Evolutionary conservation across 75 land plant species (phyloP).

Genomic region (Pinus taeda): DNA sequence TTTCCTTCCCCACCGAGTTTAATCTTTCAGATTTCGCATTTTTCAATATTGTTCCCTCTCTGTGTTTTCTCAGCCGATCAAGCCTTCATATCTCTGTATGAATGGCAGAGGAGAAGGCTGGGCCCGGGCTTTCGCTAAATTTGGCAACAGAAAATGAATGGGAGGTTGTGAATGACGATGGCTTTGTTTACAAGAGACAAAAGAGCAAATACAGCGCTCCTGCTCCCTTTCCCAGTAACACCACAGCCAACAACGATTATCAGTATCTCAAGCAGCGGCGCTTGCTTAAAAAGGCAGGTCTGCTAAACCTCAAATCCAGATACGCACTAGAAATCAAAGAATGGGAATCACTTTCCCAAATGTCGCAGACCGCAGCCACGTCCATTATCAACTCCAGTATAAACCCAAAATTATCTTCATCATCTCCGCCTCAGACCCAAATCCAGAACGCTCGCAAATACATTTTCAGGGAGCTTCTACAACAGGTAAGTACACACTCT

Average conservation of each 20-base stretch:
- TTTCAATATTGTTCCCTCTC: no score
- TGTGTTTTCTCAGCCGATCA: not conserved
- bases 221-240: not conserved
- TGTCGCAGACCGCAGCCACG: constrained; percentile 9
- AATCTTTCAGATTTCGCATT: no score
- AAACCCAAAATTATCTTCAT: not conserved
- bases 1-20: no score
- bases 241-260: not conserved
- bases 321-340: constrained; percentile 22
- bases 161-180: constrained; percentile 41
- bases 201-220: constrained; percentile 12
- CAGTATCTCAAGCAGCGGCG: not conserved
- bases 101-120: not conserved
- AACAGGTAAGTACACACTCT: not conserved
- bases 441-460: not conserved
- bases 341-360: constrained; percentile 28
- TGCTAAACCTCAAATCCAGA: constrained; percentile 15
- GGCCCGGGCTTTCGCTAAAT: not conserved
- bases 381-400: not conserved
- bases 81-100: constrained; percentile 8
- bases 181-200: constrained; percentile 36
- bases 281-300: constrained; percentile 14
- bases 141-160: constrained; percentile 24
- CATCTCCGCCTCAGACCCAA: not conserved
- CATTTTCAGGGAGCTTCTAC: not conserved